Evolutionary conservation across 805 yeast species (phyloP), one percentile per base, ranked within the genome.

Genomic region (Wickerhamiella sorbophila): DNA sequence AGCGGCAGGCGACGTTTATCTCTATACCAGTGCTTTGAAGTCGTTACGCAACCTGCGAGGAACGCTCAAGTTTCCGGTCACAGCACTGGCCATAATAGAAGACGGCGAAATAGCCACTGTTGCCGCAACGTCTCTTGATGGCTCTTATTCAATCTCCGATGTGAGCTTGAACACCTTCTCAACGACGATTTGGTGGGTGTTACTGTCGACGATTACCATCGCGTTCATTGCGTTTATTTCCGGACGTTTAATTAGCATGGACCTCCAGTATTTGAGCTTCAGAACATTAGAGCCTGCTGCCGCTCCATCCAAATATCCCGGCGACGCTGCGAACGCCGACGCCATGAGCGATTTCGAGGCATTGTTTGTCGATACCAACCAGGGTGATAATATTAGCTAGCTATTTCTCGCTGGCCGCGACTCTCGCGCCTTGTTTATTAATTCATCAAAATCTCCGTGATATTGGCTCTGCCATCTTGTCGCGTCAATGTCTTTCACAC

Each of bases 41-140:
- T 39, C 39, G 5, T 22, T 41, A 16, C 17, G 31, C 18, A 31
- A 36, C n/a, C 31, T 46, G 6, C 21, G 38, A 15, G 38, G 35
- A 4, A 44, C 36, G 4, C 55, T 48, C 40, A 35, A 34, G 12
- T 43, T 52, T 32, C 55, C 56, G 2, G 50, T 52, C 9, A 51
- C 54, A 4, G 41, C 51, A 10, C 31, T 50, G 22, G 44, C 53
- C 4, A 33, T 52, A 5, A 33, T 41, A 19, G 33, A 44, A 14
- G 39, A 37, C 16, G 48, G 46, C 14, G 31, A 22, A 6, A 16
- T 29, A 15, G 20, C 38, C 8, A 8, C 24, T 16, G 38, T 36
- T 19, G 36, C 39, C 2, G 31, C 43, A 9, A 45, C 49, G 5
- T 47, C 55, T n/a, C 36, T 52, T 20, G 53, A 46, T 19, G 56